Evolutionary conservation across 2,329 filamentous ascomycete species (phyloP).

Genomic region (Xylariomycetidae sp.): DNA sequence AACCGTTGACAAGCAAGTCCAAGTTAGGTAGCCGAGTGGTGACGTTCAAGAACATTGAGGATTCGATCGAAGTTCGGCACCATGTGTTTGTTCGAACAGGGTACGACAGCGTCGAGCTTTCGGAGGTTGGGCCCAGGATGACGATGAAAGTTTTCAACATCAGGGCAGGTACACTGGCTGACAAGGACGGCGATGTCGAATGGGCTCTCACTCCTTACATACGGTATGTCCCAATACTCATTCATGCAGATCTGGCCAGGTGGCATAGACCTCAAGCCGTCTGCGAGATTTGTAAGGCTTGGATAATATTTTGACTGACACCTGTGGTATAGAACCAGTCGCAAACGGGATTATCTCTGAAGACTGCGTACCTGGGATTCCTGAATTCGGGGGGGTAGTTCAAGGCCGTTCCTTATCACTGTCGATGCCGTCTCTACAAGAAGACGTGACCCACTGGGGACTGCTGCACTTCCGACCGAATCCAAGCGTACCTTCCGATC

Average conservation of each 20-base stretch:
- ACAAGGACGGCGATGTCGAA: slow-evolving; percentile 91
- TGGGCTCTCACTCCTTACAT: slow-evolving; percentile 97
- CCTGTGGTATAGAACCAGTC: slow-evolving; percentile 75
- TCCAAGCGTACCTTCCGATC: slow-evolving; percentile 16
- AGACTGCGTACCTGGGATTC: background rate
- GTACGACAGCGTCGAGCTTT: slow-evolving; percentile 81
- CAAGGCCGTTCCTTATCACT: no score
- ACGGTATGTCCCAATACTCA: no score
- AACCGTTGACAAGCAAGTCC: slow-evolving; percentile 60
- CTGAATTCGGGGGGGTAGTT: no score
- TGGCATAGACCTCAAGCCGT: no score
- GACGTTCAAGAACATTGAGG: slow-evolving; percentile 90
- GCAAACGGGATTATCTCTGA: slow-evolving; percentile 94
- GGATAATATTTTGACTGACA: no score
- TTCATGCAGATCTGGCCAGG: no score
- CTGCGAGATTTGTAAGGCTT: no score
- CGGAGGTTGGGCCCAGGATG: slow-evolving; percentile 89
- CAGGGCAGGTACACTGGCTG: slow-evolving; percentile 82
- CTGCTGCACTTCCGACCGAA: slow-evolving; percentile 14
- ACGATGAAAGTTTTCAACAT: slow-evolving; percentile 97
- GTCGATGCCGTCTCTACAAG: slow-evolving; percentile 9
- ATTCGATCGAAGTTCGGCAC: slow-evolving; percentile 87
- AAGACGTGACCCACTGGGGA: slow-evolving; percentile 17
- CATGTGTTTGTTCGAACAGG: slow-evolving; percentile 86
- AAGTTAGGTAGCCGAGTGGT: slow-evolving; percentile 86